Evolutionary conservation across 2,329 filamentous ascomycete genomes (phyloP), one percentile per base, ranked within the genome.

Genomic region (Phaeophleospora eucalypticola): DNA sequence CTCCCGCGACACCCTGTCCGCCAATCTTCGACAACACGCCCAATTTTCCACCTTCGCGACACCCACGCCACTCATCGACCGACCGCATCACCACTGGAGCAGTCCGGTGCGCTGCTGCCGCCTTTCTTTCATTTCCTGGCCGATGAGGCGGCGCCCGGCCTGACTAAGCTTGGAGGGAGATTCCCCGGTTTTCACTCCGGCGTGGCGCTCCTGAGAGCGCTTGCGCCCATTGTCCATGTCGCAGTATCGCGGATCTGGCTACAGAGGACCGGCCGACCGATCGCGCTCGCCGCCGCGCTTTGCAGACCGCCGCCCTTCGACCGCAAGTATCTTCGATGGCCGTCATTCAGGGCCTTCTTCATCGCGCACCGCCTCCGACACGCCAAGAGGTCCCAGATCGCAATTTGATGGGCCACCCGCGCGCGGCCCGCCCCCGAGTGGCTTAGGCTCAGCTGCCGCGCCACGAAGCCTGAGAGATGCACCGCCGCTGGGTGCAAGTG

Each of bases 311-410:
- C 80, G 87, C 46, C 80, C 84, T 41, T 83, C 82, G n/a, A 80
- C 76, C 2, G 73, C 75, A 43, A 57, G 52, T 41, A 52, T 54
- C 17, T 63, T 62, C 37, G 60, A 61, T 42, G 51, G 46, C 27
- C 52, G 63, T 50, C 56, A 62, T 42, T 43, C 52, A 20, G 56
- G 54, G 19, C 53, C 56, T 16, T 54, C 24, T 12, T 12, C 58
- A 16, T 43, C 49, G 24, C 57, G 60, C 43, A 54, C 46, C 39
- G 59, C 55, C 21, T 51, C 56, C 37, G 87, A 94, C 53, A 84
- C 87, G 2, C 89, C 89, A 2, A 79, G 89, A 46, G 89, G 87
- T 0, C 89, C 89, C 9, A 89, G 90, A 66, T 87, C 86, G 3
- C 72, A 89, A 47, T 78, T 86, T 49, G 87, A 91, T 80, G 21